Base-by-base conservation (phyloP, 495 filamentous ascomycete species). In the Neurospora pannonica region DNA sequence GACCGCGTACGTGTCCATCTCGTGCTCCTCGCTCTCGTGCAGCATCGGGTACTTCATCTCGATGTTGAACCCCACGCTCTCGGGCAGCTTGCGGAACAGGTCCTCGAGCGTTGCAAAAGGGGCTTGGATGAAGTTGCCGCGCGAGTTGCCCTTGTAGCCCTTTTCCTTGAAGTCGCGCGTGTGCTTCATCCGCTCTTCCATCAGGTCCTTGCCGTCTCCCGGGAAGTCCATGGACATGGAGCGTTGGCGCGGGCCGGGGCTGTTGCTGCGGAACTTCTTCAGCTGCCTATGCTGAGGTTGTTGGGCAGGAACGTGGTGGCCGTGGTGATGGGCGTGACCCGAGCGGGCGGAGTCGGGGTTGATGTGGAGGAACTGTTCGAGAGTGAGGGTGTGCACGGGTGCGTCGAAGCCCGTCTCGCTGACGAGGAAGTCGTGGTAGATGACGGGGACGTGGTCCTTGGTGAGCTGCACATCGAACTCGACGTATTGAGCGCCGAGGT, bases 21-120 rank as follows among this genome's bases (percentile, higher is more conserved):
- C 94, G 75, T 97, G 91, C 80, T 96, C 92, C 81, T 97, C 94
- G 77, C 87, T 91, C 85, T 99, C 97, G 78, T 93, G 90, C 70
- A 98, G 89, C 94, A 98, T 98, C 28, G 97, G 97, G 81, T 99
- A 99, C 81, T 98, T 99, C 87, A 99, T 91, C 85, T 99, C 97
- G 76, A 99, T 97, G 81, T 99, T 98, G 87, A 99, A 98, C 13
- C 96, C 94, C 38, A 97, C 89, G 13, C 85, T 86, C 48, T 91
- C 86, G 2, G 94, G 94, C 0, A 99, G 84, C 80, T 94, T 91
- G 77, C 87, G 89, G 82, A 99, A 97, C 79, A 98, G 89, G 76
- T 98, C 94, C 81, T 97, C 93, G 48, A 99, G 84, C 0, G 97
- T 99, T 4, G 96, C 94, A 82, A 98, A 98, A 0, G 94, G 94